Conservation (phyloP, 768 basidiomycete species). For the Pluteus cervinus region DNA sequence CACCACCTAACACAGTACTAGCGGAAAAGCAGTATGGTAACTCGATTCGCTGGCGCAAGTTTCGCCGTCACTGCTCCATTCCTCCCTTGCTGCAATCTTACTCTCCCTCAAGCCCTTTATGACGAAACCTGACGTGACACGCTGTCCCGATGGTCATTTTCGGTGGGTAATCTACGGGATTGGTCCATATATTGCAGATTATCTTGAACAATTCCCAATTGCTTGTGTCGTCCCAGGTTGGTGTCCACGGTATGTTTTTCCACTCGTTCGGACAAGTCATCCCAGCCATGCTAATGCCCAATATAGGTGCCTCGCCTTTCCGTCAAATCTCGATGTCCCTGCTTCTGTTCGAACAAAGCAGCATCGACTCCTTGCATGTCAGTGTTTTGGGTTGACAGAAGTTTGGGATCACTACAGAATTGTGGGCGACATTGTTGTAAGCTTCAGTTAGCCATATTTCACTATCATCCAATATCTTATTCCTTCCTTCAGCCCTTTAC, state of each 20-base stretch:
- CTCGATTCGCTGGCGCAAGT: slow-evolving; percentile 16
- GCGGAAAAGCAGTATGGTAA: slow-evolving; percentile 11
- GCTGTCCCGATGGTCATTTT: slow-evolving; percentile 24
- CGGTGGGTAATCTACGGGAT: slow-evolving; percentile 20
- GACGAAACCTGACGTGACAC: slow-evolving; percentile 17
- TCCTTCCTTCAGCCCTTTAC: slow-evolving; percentile 23
- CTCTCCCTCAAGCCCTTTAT: slow-evolving; percentile 18
- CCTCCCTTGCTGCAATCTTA: slow-evolving; percentile 17
- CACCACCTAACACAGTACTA: slow-evolving; percentile 6
- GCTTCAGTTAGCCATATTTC: slow-evolving; percentile 6
- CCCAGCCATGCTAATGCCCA: too few species aligned
- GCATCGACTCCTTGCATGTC: slow-evolving; percentile 17
- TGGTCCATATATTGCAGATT: slow-evolving; percentile 29
- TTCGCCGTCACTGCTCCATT: slow-evolving; percentile 23
- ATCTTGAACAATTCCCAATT: slow-evolving; percentile 28
- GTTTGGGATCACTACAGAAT: slow-evolving; percentile 30
- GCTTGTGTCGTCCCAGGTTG: slow-evolving; percentile 26
- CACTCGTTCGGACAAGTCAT: not conserved
- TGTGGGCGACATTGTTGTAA: slow-evolving; percentile 22
- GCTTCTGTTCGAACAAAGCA: slow-evolving; percentile 9
- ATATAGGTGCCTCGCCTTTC: slow-evolving; percentile 1
- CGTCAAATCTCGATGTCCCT: slow-evolving; percentile 14
- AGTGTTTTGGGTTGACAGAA: slow-evolving; percentile 17
- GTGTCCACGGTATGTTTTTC: slow-evolving; percentile 15
- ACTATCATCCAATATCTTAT: not conserved